Percentiles rank a stretch among this genome's conserved stretches.
Evolutionary conservation across 2,329 filamentous ascomycete genomes (phyloP).

Genomic region (Colletotrichum sp.): DNA sequence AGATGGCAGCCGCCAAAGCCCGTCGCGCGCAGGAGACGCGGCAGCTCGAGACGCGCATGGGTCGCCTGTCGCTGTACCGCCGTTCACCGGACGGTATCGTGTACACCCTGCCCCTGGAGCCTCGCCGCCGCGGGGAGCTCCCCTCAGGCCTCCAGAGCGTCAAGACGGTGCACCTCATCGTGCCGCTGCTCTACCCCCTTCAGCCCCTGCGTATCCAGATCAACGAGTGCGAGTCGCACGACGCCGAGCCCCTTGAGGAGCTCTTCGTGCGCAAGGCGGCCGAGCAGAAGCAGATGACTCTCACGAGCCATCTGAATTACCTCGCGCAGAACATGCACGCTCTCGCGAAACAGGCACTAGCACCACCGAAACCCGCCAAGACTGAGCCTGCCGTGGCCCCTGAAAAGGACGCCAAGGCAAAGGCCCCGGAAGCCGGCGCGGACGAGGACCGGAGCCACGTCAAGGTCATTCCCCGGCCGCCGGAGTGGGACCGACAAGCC

Average conservation of each 20-base stretch:
- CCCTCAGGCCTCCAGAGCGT: slow-evolving; percentile 65
- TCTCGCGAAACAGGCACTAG: slow-evolving; percentile 62
- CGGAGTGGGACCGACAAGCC: slow-evolving; percentile 73
- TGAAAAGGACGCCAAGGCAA: slow-evolving; percentile 23
- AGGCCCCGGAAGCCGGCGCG: slow-evolving; percentile 21
- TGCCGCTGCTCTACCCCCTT: slow-evolving; percentile 75
- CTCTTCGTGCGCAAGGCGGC: slow-evolving; percentile 66
- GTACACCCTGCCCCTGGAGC: slow-evolving; percentile 74
- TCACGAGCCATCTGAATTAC: slow-evolving; percentile 79
- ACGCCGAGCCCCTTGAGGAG: slow-evolving; percentile 67
- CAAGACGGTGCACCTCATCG: slow-evolving; percentile 69
- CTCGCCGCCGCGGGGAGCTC: slow-evolving; percentile 63
- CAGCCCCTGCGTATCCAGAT: slow-evolving; percentile 70
- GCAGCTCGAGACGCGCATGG: slow-evolving; percentile 78
- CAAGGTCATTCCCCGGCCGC: slow-evolving; percentile 74
- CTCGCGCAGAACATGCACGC: slow-evolving; percentile 72
- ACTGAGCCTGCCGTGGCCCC: slow-evolving; percentile 17
- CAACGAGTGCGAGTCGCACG: slow-evolving; percentile 63
- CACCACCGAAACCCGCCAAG: slow-evolving; percentile 19
- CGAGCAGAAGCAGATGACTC: slow-evolving; percentile 62
- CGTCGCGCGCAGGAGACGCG: slow-evolving; percentile 69
- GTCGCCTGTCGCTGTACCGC: slow-evolving; percentile 68
- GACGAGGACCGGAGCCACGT: slow-evolving; percentile 66
- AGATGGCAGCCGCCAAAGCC: slow-evolving; percentile 67
- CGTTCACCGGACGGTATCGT: slow-evolving; percentile 73